Conservation (phyloP, 2,329 filamentous ascomycete species). For the Parasarocladium wereldwijsianum region DNA sequence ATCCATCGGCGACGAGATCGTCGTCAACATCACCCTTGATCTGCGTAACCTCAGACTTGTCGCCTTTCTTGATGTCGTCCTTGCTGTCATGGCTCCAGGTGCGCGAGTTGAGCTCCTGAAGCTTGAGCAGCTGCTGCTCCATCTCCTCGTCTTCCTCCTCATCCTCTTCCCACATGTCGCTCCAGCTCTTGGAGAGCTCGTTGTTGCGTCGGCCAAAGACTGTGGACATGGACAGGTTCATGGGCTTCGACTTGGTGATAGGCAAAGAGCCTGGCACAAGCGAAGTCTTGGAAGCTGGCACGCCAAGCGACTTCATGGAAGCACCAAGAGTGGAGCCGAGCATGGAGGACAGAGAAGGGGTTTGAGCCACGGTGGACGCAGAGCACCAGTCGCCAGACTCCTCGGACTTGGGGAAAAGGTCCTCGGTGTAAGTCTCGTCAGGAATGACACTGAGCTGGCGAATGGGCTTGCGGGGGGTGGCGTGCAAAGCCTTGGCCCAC, state of each 20-base stretch:
- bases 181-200: slow-evolving; percentile 94
- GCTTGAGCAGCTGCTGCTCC: slow-evolving; percentile 30
- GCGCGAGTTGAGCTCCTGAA: slow-evolving; percentile 56
- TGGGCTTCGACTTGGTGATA: slow-evolving; percentile 66
- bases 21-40: slow-evolving; percentile 41
- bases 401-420: slow-evolving; percentile 70
- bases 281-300: slow-evolving; percentile 30
- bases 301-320: slow-evolving; percentile 63
- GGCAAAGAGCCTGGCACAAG: slow-evolving; percentile 56
- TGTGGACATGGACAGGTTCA: slow-evolving; percentile 57
- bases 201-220: slow-evolving; percentile 69
- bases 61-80: slow-evolving; percentile 13
- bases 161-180: slow-evolving; percentile 94
- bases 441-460: slow-evolving; percentile 81
- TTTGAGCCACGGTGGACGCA: slow-evolving; percentile 55
- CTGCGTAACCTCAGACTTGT: slow-evolving; percentile 10
- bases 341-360: slow-evolving; percentile 71
- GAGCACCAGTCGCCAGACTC: slow-evolving; percentile 66
- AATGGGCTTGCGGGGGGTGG: slow-evolving; percentile 52
- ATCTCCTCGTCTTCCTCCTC: slow-evolving; percentile 54
- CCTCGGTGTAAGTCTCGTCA: slow-evolving; percentile 67
- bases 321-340: slow-evolving; percentile 68
- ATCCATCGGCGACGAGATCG: slow-evolving; percentile 52
- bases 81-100: slow-evolving; percentile 69
- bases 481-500: slow-evolving; percentile 83